Base-by-base conservation (phyloP, 1,284 basidiomycete species). In the Coriolopsis trogii region DNA sequence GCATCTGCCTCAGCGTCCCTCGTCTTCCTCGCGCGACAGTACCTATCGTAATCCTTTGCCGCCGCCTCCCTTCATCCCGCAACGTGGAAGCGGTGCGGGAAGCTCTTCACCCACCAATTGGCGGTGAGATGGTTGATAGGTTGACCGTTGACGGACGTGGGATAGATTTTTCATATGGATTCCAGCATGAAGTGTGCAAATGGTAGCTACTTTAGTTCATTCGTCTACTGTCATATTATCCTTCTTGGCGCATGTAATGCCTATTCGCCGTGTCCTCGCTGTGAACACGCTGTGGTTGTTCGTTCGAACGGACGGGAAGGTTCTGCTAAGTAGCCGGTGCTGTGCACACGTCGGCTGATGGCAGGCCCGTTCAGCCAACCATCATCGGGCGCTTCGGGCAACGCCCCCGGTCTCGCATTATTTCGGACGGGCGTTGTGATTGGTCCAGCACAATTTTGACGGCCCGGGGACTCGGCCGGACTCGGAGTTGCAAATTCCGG, bases 401-500 rank as follows among this genome's bases (percentile, higher is more conserved):
- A 4, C n/a, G n/a, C n/a, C n/a, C n/a, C n/a, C n/a, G 37, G 15
- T 15, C 37, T 34, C 47, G 31, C 42, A 44, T n/a, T 24, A n/a
- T 31, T 42, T 46, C 45, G 44, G 38, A 12, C 20, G 38, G 10
- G 34, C 30, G 15, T 45, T 41, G 23, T 56, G 53, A 59, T 59
- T 59, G 57, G 57, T 38, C 53, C 49, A 53, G 46, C 55, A 40
- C 45, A 53, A 48, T 46, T 44, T 57, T 57, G 50, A 40, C 51
- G 41, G 49, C 16, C 56, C 44, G 49, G 49, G 34, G n/a, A 18
- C 23, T 62, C 62, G 62, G 60, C 53, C 51, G 50, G 23, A 54
- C 54, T 55, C 62, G 62, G 62, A 58, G 57, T 55, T 51, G 51
- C 13, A 57, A 56, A 44, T 49, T 38, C 62, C 62, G 62, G 60